Evolutionary conservation across 2,329 filamentous ascomycete species (phyloP).

Genomic region (Colletotrichum gigasporum): DNA sequence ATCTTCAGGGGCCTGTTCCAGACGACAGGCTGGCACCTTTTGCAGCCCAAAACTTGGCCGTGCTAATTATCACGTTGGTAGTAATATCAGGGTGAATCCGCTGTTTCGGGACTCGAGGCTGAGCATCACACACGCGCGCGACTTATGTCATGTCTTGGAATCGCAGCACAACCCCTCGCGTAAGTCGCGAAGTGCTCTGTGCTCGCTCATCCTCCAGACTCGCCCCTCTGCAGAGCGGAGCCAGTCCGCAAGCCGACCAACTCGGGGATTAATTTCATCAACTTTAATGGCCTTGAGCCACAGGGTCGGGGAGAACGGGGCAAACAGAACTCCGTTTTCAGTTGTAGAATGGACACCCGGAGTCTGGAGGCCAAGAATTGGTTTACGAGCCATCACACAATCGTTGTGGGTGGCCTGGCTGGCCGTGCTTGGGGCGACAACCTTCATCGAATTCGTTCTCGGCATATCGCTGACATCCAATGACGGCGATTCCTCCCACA

Average conservation of each 20-base stretch:
- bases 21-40: conserved; percentile 1
- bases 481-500: neutral
- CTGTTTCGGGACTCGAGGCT: conserved; percentile 17
- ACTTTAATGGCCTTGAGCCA: conserved; percentile 11
- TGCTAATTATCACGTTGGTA: neutral
- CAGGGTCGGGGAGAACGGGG: neutral
- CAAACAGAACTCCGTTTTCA: neutral
- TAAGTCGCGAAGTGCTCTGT: conserved; percentile 9
- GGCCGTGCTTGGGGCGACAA: no score
- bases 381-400: no score
- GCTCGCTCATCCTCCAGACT: neutral
- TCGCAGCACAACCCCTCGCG: neutral
- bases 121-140: conserved; percentile 12
- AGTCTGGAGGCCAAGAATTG: conserved; percentile 1
- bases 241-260: conserved; percentile 3
- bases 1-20: neutral
- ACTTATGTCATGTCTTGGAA: conserved; percentile 7
- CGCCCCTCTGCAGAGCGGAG: conserved; percentile 21
- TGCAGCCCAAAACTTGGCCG: neutral
- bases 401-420: no score
- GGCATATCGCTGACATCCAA: neutral
- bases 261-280: conserved; percentile 23
- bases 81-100: neutral
- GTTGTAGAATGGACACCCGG: neutral
- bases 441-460: neutral